These are phyloP conservation scores for Salix udensis DNA, from an alignment of 345 rosid genomes.

Conservation along the genomic window DNA sequence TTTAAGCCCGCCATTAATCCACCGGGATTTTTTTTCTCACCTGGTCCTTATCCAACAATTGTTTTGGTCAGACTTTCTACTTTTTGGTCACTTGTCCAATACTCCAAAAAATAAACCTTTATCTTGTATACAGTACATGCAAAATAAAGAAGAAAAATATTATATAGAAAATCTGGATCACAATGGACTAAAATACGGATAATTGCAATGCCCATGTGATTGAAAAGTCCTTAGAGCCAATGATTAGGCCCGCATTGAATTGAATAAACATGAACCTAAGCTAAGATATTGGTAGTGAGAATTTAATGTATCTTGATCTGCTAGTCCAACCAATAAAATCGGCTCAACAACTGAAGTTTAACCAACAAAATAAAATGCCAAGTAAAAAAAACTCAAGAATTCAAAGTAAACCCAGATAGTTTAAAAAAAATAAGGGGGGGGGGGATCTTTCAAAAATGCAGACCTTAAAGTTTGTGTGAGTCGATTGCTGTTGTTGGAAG, in stretches of 20 bases:
- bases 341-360: neutral
- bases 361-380: neutral
- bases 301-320: neutral
- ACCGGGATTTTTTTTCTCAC: neutral
- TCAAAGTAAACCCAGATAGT: neutral
- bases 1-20: conserved; percentile 39
- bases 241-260: neutral
- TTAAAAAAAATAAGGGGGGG: no score
- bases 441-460: neutral
- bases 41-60: conserved; percentile 23
- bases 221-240: neutral
- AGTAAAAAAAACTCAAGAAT: neutral
- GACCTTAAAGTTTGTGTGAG: neutral
- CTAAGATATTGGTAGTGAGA: neutral
- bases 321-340: neutral
- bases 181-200: neutral
- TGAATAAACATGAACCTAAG: neutral
- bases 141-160: neutral
- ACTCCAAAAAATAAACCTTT: neutral
- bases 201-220: neutral
- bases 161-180: neutral
- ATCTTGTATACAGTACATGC: neutral
- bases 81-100: conserved; percentile 20
- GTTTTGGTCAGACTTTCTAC: conserved; percentile 12
- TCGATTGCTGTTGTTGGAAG: neutral